Evolutionary conservation across 202 grass and related monocot species (phyloP).

Genomic region (Setaria viridis): DNA sequence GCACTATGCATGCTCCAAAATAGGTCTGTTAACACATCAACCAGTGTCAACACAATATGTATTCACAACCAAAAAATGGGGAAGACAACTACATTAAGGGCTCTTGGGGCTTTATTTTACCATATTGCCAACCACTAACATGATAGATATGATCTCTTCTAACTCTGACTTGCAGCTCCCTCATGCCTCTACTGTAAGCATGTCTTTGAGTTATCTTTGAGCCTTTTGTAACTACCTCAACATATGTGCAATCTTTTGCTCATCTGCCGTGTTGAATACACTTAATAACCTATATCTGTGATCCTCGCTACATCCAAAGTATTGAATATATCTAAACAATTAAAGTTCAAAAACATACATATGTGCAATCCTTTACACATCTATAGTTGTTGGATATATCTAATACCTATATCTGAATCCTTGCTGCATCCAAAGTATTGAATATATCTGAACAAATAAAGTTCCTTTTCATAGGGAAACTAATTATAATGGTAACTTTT

Average conservation of each 20-base stretch:
- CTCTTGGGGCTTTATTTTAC: background rate
- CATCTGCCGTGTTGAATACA: too few species aligned
- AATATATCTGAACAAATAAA: background rate
- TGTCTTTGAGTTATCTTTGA: too few species aligned
- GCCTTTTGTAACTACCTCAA: constrained; percentile 19
- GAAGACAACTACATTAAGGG: background rate
- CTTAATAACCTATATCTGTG: background rate
- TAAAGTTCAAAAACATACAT: too few species aligned
- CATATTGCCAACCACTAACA: background rate
- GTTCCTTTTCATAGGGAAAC: too few species aligned
- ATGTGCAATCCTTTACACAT: too few species aligned
- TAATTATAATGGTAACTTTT: too few species aligned
- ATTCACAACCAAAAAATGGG: too few species aligned
- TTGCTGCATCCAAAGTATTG: background rate
- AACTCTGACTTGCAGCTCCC: background rate
- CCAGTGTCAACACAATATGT: too few species aligned
- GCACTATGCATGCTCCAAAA: too few species aligned
- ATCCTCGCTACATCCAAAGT: background rate
- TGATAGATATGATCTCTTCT: background rate
- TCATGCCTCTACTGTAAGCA: constrained; percentile 5
- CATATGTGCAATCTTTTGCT: too few species aligned
- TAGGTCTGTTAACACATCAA: too few species aligned
- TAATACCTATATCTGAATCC: background rate
- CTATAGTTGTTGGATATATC: too few species aligned
- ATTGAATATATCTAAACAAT: background rate